Evolutionary conservation across 768 basidiomycete genomes (phyloP), one percentile per base, ranked within the genome.

Genomic region (Boletus insuetus): DNA sequence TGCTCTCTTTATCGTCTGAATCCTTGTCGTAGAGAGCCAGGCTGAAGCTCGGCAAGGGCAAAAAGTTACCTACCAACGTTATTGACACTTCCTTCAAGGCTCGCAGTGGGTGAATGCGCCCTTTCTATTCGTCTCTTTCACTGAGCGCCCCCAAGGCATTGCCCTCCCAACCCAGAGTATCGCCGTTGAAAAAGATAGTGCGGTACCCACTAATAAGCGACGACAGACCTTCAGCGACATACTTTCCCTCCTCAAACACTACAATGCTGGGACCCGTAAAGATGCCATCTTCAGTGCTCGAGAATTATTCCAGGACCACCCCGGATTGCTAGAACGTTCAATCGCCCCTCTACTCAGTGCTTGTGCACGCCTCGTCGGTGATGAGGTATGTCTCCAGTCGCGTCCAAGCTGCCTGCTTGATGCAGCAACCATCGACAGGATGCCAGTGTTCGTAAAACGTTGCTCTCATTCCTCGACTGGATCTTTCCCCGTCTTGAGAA

Each of bases 1-100:
- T 34, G n/a, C 40, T 14, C 45, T 22, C 34, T 47, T 41, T 11
- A n/a, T 42, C 41, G 39, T 55, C 54, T 54, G 12, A 49, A 38
- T 54, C 24, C 16, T 22, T 26, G 39, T 54, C 29, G 24, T 70
- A 98, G 93, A 98, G 94, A 92, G 85, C 92, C 24, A 98, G 91
- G 71, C 79, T 97, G 37, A 99, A 97, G 72, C 89, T 99, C 47
- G 96, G 96, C 35, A 99, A 96, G 70, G 94, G 91, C 42, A 98
- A 95, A 71, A 83, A 88, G 63, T 68, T 76, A 11, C 79, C 94
- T 11, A 79, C 75, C 44, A 98, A 98, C 79, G 91, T 84, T 6
- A 83, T 98, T 61, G 92, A 98, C 73, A 98, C 96, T 2, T 94
- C 95, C 1, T 98, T 96, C 82, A 94, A 95, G 69, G 86, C 93